A percentile compares a stretch with the other conserved stretches of the same genome.
phyloP scores from a whole-genome alignment of 805 yeast species.

The Kuraishia hungarica region DNA sequence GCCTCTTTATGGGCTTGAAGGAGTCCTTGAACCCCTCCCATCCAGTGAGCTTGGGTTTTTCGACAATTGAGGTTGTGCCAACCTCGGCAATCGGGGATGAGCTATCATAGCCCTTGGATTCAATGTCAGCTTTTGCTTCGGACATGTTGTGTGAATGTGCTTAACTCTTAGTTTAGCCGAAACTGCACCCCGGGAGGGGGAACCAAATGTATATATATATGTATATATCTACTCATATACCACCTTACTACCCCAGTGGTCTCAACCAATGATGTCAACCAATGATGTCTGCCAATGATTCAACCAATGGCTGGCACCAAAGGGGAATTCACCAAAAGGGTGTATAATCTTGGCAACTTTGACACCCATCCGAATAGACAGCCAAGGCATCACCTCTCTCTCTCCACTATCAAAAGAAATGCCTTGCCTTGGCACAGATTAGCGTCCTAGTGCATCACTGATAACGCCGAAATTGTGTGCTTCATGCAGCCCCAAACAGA shows the following conservation, averaged over 20 bases:
- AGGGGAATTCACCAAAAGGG: no score
- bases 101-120: not conserved
- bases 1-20: constrained; percentile 22
- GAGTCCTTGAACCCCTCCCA: constrained; percentile 16
- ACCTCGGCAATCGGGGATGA: not conserved
- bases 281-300: not conserved
- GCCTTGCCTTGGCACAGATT: not conserved
- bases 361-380: not conserved
- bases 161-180: not conserved
- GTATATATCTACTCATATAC: no score
- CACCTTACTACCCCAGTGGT: no score
- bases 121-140: not conserved
- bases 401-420: not conserved
- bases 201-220: not conserved
- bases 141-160: not conserved
- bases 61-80: not conserved
- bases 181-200: not conserved
- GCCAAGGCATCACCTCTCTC: not conserved
- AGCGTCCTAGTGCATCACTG: not conserved
- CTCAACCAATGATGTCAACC: no score
- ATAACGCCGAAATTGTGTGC: not conserved
- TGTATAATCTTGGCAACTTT: no score
- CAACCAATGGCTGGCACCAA: no score
- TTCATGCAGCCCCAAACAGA: not conserved
- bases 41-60: not conserved